phyloP scores from a whole-genome alignment of 257 asterid species.

The Marsdenia floribunda region DNA sequence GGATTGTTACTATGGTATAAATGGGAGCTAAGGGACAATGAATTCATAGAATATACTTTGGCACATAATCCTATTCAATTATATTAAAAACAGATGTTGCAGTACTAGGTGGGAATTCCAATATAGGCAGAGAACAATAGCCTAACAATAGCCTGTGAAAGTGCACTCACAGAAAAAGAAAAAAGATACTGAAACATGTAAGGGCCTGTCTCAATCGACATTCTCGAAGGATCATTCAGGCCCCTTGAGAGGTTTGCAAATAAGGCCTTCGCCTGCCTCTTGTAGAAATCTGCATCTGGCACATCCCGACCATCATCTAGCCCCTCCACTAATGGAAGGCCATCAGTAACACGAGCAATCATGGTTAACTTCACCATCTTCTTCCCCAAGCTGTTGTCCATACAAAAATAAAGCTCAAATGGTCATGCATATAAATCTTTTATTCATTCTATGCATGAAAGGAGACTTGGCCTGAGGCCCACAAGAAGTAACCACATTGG shows the following conservation, averaged over 20 bases:
- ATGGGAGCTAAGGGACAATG: neutral
- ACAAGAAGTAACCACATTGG: neutral
- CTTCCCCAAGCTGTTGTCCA: conserved; percentile 24
- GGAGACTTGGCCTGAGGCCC: neutral
- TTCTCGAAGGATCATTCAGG: conserved; percentile 81
- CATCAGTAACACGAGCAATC: conserved; percentile 98
- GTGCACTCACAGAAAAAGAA: conserved; percentile 4
- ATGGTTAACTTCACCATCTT: conserved; percentile 87
- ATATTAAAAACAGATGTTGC: neutral
- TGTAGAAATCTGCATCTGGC: conserved; percentile 74
- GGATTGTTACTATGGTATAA: neutral
- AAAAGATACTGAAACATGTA: conserved; percentile 90
- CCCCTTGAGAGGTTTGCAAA: conserved; percentile 86
- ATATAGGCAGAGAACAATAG: neutral
- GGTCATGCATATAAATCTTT: neutral
- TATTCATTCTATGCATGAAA: neutral
- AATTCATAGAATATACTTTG: neutral
- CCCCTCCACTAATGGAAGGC: conserved; percentile 89
- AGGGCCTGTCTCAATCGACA: conserved; percentile 92
- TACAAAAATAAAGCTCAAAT: neutral
- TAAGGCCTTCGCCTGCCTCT: conserved; percentile 82
- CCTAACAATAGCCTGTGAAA: neutral
- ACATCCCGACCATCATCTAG: conserved; percentile 91
- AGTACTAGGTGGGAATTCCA: neutral
- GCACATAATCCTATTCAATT: neutral